Percentiles rank a stretch among this genome's conserved stretches.
These are phyloP conservation scores for Magnolia sinica DNA, from an alignment of 164 flowering plant species.

Conservation along the genomic window DNA sequence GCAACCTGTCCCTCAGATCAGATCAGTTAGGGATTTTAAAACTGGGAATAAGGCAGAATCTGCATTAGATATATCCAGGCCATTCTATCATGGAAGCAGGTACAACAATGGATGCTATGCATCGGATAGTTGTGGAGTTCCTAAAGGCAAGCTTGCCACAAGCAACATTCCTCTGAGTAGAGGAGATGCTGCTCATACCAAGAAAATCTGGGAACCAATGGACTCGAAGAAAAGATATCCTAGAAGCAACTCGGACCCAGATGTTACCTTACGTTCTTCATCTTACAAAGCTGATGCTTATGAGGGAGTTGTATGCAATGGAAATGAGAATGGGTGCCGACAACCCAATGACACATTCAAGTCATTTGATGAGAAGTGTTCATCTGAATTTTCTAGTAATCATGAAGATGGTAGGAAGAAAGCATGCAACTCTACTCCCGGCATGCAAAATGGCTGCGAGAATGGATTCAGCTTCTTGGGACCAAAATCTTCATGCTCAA, in stretches of 20 bases:
- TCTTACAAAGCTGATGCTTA: constrained; percentile 32
- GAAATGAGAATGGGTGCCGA: constrained; percentile 8
- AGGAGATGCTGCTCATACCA: constrained; percentile 36
- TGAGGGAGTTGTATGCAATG: constrained; percentile 14
- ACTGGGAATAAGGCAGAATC: constrained; percentile 41
- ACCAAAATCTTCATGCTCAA: constrained; percentile 20
- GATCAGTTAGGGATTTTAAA: constrained; percentile 45
- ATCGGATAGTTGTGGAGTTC: constrained; percentile 48
- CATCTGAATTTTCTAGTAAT: constrained; percentile 6
- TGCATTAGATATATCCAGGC: constrained; percentile 45
- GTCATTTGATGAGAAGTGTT: constrained; percentile 12
- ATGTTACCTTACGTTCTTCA: constrained; percentile 47
- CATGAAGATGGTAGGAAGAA: constrained; percentile 20
- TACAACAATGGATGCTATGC: constrained; percentile 36
- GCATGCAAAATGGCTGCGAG: constrained; percentile 15
- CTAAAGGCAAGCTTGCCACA: constrained; percentile 39
- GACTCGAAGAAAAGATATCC: constrained; percentile 60
- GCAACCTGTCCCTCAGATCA: constrained; percentile 29
- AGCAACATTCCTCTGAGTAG: constrained; percentile 37
- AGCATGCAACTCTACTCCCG: constrained; percentile 17
- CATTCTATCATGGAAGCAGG: constrained; percentile 47
- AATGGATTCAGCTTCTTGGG: constrained; percentile 18
- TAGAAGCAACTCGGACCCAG: constrained; percentile 65
- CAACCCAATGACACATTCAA: constrained; percentile 16
- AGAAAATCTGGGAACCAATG: constrained; percentile 89